These are phyloP conservation scores for Eimeria sp. DNA, from an alignment of 169 alveolate species.

Conservation along the genomic window DNA sequence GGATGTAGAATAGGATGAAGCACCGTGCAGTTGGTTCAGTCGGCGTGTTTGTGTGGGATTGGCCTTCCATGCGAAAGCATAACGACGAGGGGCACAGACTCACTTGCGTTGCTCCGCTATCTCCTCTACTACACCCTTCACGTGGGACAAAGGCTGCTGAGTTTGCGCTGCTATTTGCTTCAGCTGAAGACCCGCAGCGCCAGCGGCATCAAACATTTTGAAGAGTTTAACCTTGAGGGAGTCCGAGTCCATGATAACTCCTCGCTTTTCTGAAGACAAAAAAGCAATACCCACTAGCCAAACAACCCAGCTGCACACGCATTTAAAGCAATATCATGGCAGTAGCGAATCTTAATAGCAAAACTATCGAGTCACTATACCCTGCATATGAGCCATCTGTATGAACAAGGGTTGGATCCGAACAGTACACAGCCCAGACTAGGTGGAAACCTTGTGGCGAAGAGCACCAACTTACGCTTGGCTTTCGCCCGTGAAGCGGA, in stretches of 20 bases:
- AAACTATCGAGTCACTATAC: background rate
- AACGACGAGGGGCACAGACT: background rate
- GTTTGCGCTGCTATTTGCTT: conserved; percentile 80
- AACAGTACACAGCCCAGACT: background rate
- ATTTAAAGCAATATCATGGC: no score
- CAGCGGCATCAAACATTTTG: conserved; percentile 65
- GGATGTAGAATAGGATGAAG: background rate
- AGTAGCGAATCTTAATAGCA: background rate
- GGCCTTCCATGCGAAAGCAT: background rate
- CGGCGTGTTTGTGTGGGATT: background rate
- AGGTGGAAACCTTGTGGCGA: background rate
- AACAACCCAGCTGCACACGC: background rate
- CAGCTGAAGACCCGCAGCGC: conserved; percentile 79
- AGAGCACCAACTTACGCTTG: conserved; percentile 4
- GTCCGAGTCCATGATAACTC: conserved; percentile 74
- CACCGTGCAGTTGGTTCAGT: background rate
- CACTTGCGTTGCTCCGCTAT: conserved; percentile 84
- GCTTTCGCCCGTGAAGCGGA: conserved; percentile 29
- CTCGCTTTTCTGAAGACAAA: conserved; percentile 59
- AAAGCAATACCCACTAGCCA: background rate
- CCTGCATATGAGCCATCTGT: background rate
- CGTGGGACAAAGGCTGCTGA: conserved; percentile 77
- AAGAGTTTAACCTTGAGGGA: conserved; percentile 83
- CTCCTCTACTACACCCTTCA: conserved; percentile 75
- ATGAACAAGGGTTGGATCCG: background rate